Conservation (phyloP, 2,329 filamentous ascomycete genomes). For the Aquanectria penicillioides region DNA sequence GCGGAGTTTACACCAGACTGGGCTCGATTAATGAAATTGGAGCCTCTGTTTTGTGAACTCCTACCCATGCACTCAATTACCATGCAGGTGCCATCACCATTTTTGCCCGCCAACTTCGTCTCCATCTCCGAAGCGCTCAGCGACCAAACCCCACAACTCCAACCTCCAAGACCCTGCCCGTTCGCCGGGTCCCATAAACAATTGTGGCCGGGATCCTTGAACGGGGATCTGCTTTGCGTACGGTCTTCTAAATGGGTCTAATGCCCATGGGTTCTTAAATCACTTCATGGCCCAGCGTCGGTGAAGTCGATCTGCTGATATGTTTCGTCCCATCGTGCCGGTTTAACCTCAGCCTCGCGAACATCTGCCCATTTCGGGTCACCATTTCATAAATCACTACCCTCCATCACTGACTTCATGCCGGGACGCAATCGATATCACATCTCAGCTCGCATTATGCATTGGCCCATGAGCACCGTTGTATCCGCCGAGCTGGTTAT, state of each 20-base stretch:
- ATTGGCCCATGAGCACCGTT: neutral
- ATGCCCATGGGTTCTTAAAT: slow-evolving; percentile 2
- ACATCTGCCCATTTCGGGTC: slow-evolving; percentile 1
- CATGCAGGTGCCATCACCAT: too few species aligned
- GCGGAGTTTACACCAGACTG: neutral
- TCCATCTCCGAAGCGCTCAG: neutral
- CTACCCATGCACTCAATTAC: slow-evolving; percentile 22
- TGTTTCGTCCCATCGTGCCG: neutral
- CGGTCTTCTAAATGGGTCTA: neutral
- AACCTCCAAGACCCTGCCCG: neutral
- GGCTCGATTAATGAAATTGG: too few species aligned
- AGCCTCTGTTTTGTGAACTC: neutral
- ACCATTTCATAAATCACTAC: neutral
- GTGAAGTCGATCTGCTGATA: neutral
- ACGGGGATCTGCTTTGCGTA: neutral
- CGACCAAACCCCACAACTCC: neutral
- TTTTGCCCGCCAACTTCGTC: too few species aligned
- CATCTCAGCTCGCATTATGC: neutral
- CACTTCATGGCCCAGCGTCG: neutral
- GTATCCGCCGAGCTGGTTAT: neutral
- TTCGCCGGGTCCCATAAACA: neutral
- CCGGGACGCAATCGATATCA: neutral
- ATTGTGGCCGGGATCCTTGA: neutral
- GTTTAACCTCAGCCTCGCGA: neutral
- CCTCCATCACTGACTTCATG: neutral